Conservation (phyloP, 768 basidiomycete genomes). For the Suillus clintonianus region DNA sequence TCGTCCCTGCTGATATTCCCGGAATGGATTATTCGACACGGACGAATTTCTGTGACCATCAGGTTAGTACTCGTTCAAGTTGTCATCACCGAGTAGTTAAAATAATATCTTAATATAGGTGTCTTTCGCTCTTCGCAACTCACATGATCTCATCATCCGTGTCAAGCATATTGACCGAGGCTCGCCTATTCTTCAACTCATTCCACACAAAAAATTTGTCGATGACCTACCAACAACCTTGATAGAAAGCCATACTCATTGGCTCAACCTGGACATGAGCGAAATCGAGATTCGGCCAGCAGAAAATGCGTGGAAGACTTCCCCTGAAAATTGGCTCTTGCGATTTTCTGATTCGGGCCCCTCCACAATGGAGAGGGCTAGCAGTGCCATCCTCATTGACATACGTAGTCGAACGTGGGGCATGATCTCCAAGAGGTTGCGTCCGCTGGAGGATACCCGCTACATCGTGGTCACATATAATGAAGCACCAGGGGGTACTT, state of each 20-base stretch:
- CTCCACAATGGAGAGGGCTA: conserved; percentile 7
- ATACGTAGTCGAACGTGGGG: conserved; percentile 26
- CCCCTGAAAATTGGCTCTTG: conserved; percentile 28
- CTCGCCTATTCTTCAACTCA: conserved; percentile 17
- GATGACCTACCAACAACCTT: conserved; percentile 28
- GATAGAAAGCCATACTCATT: conserved; percentile 27
- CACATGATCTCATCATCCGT: conserved; percentile 19
- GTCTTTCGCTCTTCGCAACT: conserved; percentile 18
- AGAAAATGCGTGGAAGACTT: conserved; percentile 24
- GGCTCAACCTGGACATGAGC: conserved; percentile 29
- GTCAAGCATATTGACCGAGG: conserved; percentile 6
- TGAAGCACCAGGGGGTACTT: neutral
- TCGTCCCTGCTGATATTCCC: conserved; percentile 24
- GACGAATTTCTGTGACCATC: conserved; percentile 13
- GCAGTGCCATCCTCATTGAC: conserved; percentile 21
- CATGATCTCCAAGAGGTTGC: conserved; percentile 27
- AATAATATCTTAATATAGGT: conserved; percentile 15
- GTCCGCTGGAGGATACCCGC: conserved; percentile 22
- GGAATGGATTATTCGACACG: conserved; percentile 29
- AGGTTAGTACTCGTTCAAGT: conserved; percentile 12
- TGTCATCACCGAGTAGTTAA: neutral
- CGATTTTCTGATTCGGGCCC: conserved; percentile 10
- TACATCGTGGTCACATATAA: conserved; percentile 23
- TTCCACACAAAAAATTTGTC: conserved; percentile 21
- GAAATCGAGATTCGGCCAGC: conserved; percentile 30